A percentile compares a stretch with the other conserved stretches of the same genome.
phyloP scores from a whole-genome alignment of 1,284 basidiomycete genomes.

The Coniophora puteana region DNA sequence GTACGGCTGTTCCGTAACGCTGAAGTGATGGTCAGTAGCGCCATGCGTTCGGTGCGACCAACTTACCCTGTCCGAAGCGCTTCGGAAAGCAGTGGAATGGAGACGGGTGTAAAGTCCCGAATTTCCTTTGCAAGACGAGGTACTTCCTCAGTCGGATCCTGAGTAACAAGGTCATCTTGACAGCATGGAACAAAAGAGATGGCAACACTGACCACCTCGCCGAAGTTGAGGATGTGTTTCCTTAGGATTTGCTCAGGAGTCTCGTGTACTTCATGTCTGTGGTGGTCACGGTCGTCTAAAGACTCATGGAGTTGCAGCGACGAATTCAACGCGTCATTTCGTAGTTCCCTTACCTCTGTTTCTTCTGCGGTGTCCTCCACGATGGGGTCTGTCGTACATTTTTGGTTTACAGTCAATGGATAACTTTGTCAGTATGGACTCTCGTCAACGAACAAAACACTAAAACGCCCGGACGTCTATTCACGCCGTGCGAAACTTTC shows the following conservation, averaged over 20 bases:
- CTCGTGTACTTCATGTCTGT: slow-evolving; percentile 56
- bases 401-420: slow-evolving; percentile 9
- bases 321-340: slow-evolving; percentile 2
- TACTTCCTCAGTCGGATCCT: slow-evolving; percentile 73
- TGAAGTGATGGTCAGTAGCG: slow-evolving; percentile 21
- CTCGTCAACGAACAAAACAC: no score
- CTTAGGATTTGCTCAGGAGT: slow-evolving; percentile 72
- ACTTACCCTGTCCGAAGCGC: slow-evolving; percentile 71
- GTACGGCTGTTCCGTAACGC: slow-evolving; percentile 86
- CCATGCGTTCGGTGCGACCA: neutral
- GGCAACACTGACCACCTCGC: slow-evolving; percentile 72
- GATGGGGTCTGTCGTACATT: slow-evolving; percentile 43
- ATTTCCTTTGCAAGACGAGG: slow-evolving; percentile 63
- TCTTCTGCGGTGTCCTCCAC: slow-evolving; percentile 37
- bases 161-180: slow-evolving; percentile 12
- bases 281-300: slow-evolving; percentile 61
- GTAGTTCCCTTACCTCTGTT: slow-evolving; percentile 41
- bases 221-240: slow-evolving; percentile 68
- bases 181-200: neutral
- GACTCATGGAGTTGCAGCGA: slow-evolving; percentile 7
- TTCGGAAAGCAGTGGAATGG: slow-evolving; percentile 64
- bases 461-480: no score
- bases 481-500: no score
- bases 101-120: slow-evolving; percentile 52
- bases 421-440: no score